Evolutionary conservation across 257 asterid species (phyloP).

Genomic region (Orobanche coerulescens): DNA sequence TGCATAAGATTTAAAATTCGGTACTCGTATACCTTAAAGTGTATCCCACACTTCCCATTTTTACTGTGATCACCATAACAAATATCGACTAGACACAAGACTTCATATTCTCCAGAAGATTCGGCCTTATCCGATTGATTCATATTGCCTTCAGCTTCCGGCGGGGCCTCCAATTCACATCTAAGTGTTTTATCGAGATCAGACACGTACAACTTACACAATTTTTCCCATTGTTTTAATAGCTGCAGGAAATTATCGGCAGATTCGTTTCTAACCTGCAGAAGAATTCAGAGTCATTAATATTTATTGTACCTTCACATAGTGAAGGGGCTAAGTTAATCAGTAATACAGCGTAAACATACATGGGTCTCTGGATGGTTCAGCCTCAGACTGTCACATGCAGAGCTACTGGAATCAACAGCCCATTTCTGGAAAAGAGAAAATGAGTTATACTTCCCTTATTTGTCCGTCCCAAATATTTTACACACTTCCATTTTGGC

Average conservation of each 20-base stretch:
- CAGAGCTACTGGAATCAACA: slow-evolving; percentile 62
- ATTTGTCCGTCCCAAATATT: too few relatives aligned
- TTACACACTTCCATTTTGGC: too few relatives aligned
- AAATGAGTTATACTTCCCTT: background rate
- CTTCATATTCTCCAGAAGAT: slow-evolving; percentile 54
- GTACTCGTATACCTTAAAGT: slow-evolving; percentile 52
- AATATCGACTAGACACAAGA: slow-evolving; percentile 44
- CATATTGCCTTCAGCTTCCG: slow-evolving; percentile 24
- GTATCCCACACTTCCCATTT: slow-evolving; percentile 45
- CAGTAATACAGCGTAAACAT: slow-evolving; percentile 11
- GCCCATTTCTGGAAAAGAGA: slow-evolving; percentile 72
- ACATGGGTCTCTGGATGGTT: slow-evolving; percentile 90
- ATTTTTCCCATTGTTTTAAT: slow-evolving; percentile 60
- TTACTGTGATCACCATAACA: slow-evolving; percentile 70
- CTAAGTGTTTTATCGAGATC: slow-evolving; percentile 32
- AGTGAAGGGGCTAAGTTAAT: background rate
- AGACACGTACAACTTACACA: slow-evolving; percentile 42
- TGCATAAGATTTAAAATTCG: slow-evolving; percentile 6
- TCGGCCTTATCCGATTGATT: slow-evolving; percentile 27
- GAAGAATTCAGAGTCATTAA: slow-evolving; percentile 17
- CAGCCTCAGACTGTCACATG: slow-evolving; percentile 72
- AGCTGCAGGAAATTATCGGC: slow-evolving; percentile 75
- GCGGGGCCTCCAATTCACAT: slow-evolving; percentile 27
- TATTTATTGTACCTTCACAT: background rate
- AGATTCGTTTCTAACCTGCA: slow-evolving; percentile 74